Conservation (phyloP, 2,329 filamentous ascomycete genomes). For the Colletotrichum theobromicola region DNA sequence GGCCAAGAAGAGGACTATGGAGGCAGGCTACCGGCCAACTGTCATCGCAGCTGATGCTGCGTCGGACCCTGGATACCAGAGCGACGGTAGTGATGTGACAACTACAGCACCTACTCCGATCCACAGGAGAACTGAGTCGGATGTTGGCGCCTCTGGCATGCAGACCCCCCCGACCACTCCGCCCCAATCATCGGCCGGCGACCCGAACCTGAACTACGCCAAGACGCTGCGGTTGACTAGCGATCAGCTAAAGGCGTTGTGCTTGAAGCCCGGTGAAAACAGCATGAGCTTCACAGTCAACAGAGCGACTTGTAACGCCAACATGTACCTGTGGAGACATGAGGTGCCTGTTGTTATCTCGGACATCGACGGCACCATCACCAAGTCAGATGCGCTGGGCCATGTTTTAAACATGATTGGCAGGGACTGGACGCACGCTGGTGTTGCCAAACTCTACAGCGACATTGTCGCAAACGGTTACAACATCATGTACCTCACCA, state of each 20-base stretch:
- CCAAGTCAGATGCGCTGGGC: conserved; percentile 92
- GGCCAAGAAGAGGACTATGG: conserved; percentile 71
- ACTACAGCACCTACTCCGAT: conserved; percentile 48
- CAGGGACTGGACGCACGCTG: conserved; percentile 96
- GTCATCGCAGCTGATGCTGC: conserved; percentile 75
- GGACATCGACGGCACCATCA: conserved; percentile 98
- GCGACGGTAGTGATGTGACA: conserved; percentile 75
- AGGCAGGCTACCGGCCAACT: conserved; percentile 39
- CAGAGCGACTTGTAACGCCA: conserved; percentile 86
- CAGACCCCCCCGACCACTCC: conserved; percentile 74
- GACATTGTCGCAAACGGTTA: conserved; percentile 96
- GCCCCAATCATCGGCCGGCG: conserved; percentile 67
- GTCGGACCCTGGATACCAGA: conserved; percentile 95
- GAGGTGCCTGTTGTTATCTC: conserved; percentile 96
- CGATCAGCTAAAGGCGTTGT: conserved; percentile 87
- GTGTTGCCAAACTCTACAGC: conserved; percentile 95
- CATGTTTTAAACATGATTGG: conserved; percentile 97
- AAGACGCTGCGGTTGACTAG: conserved; percentile 96
- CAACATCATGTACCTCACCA: conserved; percentile 98
- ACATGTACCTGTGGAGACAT: conserved; percentile 93
- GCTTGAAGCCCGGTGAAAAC: conserved; percentile 86
- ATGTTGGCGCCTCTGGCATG: conserved; percentile 57
- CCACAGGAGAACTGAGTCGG: conserved; percentile 72
- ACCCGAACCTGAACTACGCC: conserved; percentile 87
- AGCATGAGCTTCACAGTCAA: conserved; percentile 97